Evolutionary conservation across 345 rosid genomes (phyloP).

Genomic region (Physaria fendleri): DNA sequence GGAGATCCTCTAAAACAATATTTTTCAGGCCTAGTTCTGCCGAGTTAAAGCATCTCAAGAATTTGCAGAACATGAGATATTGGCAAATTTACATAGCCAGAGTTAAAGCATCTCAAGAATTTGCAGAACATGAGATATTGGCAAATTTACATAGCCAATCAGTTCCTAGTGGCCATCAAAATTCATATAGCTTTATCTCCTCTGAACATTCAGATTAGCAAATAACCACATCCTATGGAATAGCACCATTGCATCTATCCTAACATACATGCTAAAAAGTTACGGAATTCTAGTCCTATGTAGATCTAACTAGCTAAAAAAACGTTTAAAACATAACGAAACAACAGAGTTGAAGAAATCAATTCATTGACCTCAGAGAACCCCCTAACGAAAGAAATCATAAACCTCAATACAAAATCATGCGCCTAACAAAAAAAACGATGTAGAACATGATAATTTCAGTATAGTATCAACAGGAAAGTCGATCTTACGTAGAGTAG

Average conservation of each 20-base stretch:
- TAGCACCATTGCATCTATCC: too few species aligned
- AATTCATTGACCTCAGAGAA: neutral
- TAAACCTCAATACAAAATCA: neutral
- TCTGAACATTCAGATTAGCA: conserved; percentile 7
- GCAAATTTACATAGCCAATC: neutral
- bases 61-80: neutral
- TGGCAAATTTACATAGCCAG: neutral
- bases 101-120: too few species aligned
- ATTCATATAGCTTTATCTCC: neutral
- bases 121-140: neutral
- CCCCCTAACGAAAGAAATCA: neutral
- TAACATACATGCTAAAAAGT: neutral
- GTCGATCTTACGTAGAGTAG: conserved; percentile 59
- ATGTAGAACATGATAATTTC: too few species aligned
- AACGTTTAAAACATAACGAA: neutral
- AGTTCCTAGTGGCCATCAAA: neutral
- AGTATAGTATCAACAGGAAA: too few species aligned
- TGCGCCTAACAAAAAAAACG: neutral
- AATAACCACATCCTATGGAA: too few species aligned
- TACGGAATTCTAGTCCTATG: neutral
- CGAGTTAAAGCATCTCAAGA: too few species aligned
- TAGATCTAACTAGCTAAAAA: neutral
- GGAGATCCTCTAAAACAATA: too few species aligned
- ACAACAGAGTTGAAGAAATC: neutral
- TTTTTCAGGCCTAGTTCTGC: too few species aligned